A percentile compares a stretch with the other conserved stretches of the same genome.
phyloP scores from a whole-genome alignment of 2,329 filamentous ascomycete species.

The Stemphylium beticola region DNA sequence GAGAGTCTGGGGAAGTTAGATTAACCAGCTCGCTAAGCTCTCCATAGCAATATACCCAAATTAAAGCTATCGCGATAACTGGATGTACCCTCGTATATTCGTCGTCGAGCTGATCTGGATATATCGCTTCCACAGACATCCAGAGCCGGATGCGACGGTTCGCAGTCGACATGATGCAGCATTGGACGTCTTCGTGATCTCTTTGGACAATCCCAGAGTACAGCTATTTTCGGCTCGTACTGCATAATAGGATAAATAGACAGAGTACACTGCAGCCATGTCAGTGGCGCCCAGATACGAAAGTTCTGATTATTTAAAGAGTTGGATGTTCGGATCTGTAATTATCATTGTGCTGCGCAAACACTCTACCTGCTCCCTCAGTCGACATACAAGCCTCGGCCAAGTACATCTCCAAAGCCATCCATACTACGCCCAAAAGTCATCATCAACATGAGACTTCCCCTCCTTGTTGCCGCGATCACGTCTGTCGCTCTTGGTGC shows the following conservation, averaged over 20 bases:
- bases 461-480: slow-evolving; percentile 21
- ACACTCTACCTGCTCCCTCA: not conserved
- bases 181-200: slow-evolving; percentile 1
- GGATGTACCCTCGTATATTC: slow-evolving; percentile 1
- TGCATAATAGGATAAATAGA: not conserved
- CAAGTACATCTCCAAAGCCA: not conserved
- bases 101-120: not conserved
- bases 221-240: slow-evolving; percentile 10
- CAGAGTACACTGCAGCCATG: not conserved
- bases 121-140: slow-evolving; percentile 10
- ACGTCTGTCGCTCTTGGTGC: slow-evolving; percentile 24
- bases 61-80: slow-evolving; percentile 11
- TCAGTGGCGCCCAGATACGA: slow-evolving; percentile 17
- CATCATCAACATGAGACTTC: slow-evolving; percentile 19
- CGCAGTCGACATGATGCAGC: not conserved
- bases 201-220: not conserved
- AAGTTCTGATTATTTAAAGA: slow-evolving; percentile 14
- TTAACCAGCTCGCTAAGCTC: slow-evolving; percentile 20
- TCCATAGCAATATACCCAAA: slow-evolving; percentile 19
- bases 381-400: not conserved
- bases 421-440: not conserved
- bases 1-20: slow-evolving; percentile 12
- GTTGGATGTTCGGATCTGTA: not conserved
- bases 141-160: not conserved
- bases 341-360: not conserved